A percentile compares a stretch with the other conserved stretches of the same genome.
These are phyloP conservation scores for Xerocomellus chrysenteron DNA, from an alignment of 768 basidiomycete genomes.

Conservation along the genomic window DNA sequence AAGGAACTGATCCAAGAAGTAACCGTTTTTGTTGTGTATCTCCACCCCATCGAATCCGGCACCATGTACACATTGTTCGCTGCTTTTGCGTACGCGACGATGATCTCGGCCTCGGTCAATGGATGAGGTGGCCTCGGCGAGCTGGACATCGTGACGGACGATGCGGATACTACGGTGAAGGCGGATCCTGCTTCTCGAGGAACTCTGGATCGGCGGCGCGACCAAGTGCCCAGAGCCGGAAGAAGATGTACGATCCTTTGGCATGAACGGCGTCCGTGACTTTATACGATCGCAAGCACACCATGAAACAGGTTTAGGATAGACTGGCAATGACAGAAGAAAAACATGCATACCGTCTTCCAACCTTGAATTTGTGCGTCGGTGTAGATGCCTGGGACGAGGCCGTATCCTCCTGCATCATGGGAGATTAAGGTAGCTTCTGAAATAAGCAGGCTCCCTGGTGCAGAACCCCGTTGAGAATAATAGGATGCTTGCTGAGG, in stretches of 20 bases:
- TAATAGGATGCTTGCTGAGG: slow-evolving; percentile 47
- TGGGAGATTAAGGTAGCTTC: slow-evolving; percentile 55
- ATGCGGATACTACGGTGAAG: slow-evolving; percentile 36
- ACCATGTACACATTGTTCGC: slow-evolving; percentile 33
- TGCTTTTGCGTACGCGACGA: slow-evolving; percentile 29
- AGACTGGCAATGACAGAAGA: no score
- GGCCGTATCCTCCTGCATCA: slow-evolving; percentile 46
- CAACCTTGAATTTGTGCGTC: slow-evolving; percentile 53
- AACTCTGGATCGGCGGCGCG: slow-evolving; percentile 39
- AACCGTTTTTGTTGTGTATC: slow-evolving; percentile 43
- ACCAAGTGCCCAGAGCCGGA: slow-evolving; percentile 58
- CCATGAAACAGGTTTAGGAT: neutral
- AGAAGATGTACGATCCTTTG: slow-evolving; percentile 45
- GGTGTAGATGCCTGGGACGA: slow-evolving; percentile 65
- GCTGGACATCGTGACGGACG: slow-evolving; percentile 25
- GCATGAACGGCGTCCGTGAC: slow-evolving; percentile 58
- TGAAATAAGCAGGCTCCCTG: slow-evolving; percentile 55
- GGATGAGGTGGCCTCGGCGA: slow-evolving; percentile 16
- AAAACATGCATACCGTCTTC: slow-evolving; percentile 37
- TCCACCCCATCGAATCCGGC: slow-evolving; percentile 51
- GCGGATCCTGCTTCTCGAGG: slow-evolving; percentile 32
- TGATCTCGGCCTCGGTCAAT: slow-evolving; percentile 33
- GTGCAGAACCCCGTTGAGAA: slow-evolving; percentile 42
- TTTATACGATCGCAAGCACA: slow-evolving; percentile 24
- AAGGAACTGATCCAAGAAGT: slow-evolving; percentile 60